phyloP scores from a whole-genome alignment of 176 grass and related monocot genomes.

The Carex scoparia region DNA sequence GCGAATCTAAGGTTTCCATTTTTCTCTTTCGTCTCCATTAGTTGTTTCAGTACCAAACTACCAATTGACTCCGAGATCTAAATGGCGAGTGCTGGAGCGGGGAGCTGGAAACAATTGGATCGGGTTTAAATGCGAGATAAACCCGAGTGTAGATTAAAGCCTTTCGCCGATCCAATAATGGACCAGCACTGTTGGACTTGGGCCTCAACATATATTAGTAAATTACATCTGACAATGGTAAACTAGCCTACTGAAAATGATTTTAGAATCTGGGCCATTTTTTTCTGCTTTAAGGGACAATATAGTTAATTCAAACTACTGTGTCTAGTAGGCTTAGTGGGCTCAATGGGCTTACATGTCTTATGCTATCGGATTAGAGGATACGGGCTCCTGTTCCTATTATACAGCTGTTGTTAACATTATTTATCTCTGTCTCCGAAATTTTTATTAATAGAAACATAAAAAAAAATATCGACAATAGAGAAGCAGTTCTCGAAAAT shows the following conservation, averaged over 20 bases:
- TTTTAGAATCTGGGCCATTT: background rate
- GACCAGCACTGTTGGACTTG: background rate
- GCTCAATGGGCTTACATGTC: background rate
- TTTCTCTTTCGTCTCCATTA: background rate
- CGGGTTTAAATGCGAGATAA: background rate
- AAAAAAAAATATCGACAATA: no score
- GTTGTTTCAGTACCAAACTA: background rate
- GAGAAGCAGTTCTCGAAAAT: no score
- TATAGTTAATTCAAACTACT: no score
- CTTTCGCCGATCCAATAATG: background rate
- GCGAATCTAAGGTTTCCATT: conserved; percentile 19
- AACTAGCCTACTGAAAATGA: no score
- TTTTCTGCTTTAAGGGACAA: background rate
- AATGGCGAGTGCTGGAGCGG: background rate
- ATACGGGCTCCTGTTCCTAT: no score
- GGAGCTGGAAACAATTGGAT: background rate
- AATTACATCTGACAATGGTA: no score
- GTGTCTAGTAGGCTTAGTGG: background rate
- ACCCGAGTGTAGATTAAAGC: background rate
- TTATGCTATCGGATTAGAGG: background rate
- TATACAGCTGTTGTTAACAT: background rate
- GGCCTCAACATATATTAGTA: background rate
- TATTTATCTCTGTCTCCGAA: no score
- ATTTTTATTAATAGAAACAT: no score
- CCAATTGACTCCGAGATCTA: background rate